phyloP scores from a whole-genome alignment of 441 rosid genomes.

The Erodium texanum region DNA sequence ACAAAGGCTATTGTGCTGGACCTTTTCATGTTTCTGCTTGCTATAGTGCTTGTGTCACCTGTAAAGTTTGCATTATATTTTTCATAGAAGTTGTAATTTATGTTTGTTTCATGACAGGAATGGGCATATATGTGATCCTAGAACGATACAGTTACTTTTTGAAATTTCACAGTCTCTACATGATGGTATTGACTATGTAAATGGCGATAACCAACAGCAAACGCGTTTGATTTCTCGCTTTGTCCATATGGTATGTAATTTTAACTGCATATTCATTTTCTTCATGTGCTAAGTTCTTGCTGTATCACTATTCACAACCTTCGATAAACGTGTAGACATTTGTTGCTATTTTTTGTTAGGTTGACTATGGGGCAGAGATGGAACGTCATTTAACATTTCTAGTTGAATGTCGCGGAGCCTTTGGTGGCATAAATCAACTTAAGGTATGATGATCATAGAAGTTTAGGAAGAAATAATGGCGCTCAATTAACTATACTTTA shows the following conservation, averaged over 20 bases:
- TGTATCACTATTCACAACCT: slow-evolving; percentile 10
- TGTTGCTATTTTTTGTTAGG: slow-evolving; percentile 36
- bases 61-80: slow-evolving; percentile 10
- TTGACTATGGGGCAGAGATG: slow-evolving; percentile 57
- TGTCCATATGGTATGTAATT: slow-evolving; percentile 53
- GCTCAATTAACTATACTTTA: not conserved
- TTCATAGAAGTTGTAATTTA: slow-evolving; percentile 7
- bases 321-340: slow-evolving; percentile 18
- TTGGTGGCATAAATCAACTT: slow-evolving; percentile 52
- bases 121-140: slow-evolving; percentile 41
- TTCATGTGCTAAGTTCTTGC: slow-evolving; percentile 5
- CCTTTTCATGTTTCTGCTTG: slow-evolving; percentile 10
- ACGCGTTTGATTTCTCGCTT: slow-evolving; percentile 58
- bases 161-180: slow-evolving; percentile 63
- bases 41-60: slow-evolving; percentile 7
- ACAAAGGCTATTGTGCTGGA: not conserved
- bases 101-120: slow-evolving; percentile 43
- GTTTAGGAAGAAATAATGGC: not conserved
- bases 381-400: slow-evolving; percentile 68
- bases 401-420: slow-evolving; percentile 76
- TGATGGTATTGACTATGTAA: slow-evolving; percentile 49
- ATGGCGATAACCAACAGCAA: slow-evolving; percentile 57
- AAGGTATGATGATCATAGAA: slow-evolving; percentile 28
- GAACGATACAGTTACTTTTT: slow-evolving; percentile 59
- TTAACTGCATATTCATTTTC: slow-evolving; percentile 8